Base-by-base conservation (phyloP, 2,329 filamentous ascomycete genomes). In the Microcyclospora tardicrescens region DNA sequence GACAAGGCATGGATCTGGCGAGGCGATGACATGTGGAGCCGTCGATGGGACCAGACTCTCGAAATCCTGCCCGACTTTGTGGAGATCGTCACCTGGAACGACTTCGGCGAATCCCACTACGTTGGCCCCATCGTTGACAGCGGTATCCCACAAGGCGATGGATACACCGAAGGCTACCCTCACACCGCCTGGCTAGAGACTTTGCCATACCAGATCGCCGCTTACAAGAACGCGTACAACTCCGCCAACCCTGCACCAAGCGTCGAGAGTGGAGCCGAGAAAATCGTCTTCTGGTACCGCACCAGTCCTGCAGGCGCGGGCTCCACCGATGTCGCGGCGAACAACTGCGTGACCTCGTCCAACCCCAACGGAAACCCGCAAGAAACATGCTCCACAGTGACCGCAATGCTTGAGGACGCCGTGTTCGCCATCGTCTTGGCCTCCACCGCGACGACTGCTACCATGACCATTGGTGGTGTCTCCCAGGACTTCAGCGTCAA, bases 1-100 rank as follows among this genome's bases (percentile, higher is more conserved):
- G 55, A 61, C 30, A 79, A 78, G 58, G 74, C 76, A 51, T 79
- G 75, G 73, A 60, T 77, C 8, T 79, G 71, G 63, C 65, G 66
- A 13, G 71, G 72, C n/a, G 75, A 78, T 46, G 61, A 67, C 39
- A 56, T 79, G 10, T 80, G 75, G 73, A 67, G 65, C 43, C 60
- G 72, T 37, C 68, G 75, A 8, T 78, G 75, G 75, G 56, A 65
- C 38, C 64, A 75, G 35, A 63, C 69, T 1, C 50, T 73, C n/a
- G 58, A 66, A 2, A 42, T 75, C 0, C 51, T 64, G 38, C 72
- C 74, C 8, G 59, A 68, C n/a, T 71, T 69, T 37, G 65, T 75
- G 6, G 63, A 69, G 41, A 70, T 75, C 33, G 67, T 75, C 35
- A 72, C 69, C 16, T 76, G 72, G 71, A 76, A 76, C 49, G 74